These are phyloP conservation scores for Tolypocladium guangdongense DNA, from an alignment of 2,329 filamentous ascomycete genomes.

Conservation along the genomic window DNA sequence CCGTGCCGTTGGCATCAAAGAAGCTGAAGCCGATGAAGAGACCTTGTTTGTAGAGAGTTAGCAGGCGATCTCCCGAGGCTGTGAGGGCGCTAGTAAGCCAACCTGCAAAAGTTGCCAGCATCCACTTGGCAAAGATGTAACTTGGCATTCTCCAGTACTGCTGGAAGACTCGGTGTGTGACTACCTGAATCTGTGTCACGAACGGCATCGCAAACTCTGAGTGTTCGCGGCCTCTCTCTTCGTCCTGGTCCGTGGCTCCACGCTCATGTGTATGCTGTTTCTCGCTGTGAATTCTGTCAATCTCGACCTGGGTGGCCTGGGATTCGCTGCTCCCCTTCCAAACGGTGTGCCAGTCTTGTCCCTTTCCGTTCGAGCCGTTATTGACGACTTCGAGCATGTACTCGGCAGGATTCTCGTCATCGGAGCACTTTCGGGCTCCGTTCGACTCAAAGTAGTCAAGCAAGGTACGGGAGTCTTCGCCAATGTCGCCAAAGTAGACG, in stretches of 20 bases:
- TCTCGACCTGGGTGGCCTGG: constrained; percentile 43
- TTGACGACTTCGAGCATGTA: constrained; percentile 55
- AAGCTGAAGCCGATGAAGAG: constrained; percentile 72
- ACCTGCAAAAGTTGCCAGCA: constrained; percentile 44
- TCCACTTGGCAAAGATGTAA: constrained; percentile 66
- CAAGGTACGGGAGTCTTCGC: constrained; percentile 44
- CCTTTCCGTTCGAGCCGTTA: constrained; percentile 23
- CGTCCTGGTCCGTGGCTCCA: constrained; percentile 2
- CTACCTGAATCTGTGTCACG: constrained; percentile 49
- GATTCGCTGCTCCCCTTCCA: constrained; percentile 49
- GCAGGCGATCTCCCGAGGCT: neutral
- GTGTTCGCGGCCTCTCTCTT: constrained; percentile 17
- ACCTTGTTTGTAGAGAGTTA: constrained; percentile 9
- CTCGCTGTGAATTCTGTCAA: constrained; percentile 49
- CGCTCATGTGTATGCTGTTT: constrained; percentile 15
- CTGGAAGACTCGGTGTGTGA: constrained; percentile 60
- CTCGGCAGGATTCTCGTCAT: constrained; percentile 62
- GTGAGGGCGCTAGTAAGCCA: neutral
- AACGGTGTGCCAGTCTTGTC: constrained; percentile 54
- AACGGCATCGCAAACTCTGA: constrained; percentile 75
- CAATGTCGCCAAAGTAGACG: constrained; percentile 60
- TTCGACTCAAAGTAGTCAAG: constrained; percentile 54
- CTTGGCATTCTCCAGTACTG: constrained; percentile 75
- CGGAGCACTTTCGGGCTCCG: constrained; percentile 47
- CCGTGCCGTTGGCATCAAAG: constrained; percentile 40